These are phyloP conservation scores for Didymellaceae sp. DNA, from an alignment of 2,329 filamentous ascomycete genomes.

Conservation along the genomic window DNA sequence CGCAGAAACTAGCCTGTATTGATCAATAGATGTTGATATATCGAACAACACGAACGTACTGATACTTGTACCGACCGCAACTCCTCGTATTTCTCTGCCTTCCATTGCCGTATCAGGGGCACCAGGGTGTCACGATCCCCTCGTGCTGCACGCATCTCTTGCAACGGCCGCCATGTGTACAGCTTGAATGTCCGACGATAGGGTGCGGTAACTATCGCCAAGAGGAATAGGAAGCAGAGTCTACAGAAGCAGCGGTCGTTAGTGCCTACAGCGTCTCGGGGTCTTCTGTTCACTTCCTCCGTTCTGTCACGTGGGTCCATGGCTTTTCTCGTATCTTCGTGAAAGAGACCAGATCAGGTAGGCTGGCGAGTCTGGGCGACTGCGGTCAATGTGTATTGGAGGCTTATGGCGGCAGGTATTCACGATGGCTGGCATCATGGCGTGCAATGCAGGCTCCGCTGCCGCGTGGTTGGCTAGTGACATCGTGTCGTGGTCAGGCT, in stretches of 20 bases:
- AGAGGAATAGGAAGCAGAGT: background rate
- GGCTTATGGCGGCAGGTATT: background rate
- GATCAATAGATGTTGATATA: constrained; percentile 4
- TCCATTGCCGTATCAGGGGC: constrained; percentile 29
- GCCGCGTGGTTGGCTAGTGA: constrained; percentile 2
- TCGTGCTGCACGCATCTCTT: constrained; percentile 26
- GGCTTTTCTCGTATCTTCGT: background rate
- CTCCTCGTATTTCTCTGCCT: constrained; percentile 38
- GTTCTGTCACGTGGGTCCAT: constrained; percentile 7
- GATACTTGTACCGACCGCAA: constrained; percentile 36
- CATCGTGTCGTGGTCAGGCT: constrained; percentile 14
- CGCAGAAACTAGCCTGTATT: constrained; percentile 36
- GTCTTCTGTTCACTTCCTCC: background rate
- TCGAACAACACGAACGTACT: constrained; percentile 7
- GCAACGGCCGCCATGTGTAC: constrained; percentile 39
- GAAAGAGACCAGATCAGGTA: constrained; percentile 2
- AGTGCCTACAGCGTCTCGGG: background rate
- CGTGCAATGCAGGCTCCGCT: background rate
- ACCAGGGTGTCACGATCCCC: constrained; percentile 28
- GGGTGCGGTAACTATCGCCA: constrained; percentile 30
- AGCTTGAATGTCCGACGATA: constrained; percentile 41
- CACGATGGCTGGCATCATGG: constrained; percentile 9
- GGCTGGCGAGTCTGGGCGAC: background rate
- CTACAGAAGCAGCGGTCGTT: constrained; percentile 5
- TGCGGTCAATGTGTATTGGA: constrained; percentile 4